These are phyloP conservation scores for Candolleomyces eurysporus DNA, from an alignment of 768 basidiomycete genomes.

Conservation along the genomic window DNA sequence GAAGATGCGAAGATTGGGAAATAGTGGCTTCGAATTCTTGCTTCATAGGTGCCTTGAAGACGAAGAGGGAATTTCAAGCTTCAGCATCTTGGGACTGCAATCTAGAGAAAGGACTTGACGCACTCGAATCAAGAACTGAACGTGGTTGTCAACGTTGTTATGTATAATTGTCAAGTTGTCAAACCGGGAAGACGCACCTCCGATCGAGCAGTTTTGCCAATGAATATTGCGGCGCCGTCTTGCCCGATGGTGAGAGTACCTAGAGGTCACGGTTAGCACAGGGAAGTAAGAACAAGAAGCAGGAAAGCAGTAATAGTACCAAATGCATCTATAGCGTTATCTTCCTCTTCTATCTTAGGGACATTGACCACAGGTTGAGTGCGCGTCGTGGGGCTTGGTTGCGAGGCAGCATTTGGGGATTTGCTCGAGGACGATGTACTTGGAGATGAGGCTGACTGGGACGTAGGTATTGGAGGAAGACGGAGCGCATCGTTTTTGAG, in stretches of 20 bases:
- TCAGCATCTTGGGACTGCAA: no score
- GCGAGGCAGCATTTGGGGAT: constrained; percentile 15
- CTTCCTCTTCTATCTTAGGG: constrained; percentile 31
- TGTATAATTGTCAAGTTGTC: neutral
- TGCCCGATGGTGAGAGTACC: constrained; percentile 59
- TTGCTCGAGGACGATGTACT: constrained; percentile 25
- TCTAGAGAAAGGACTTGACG: constrained; percentile 6
- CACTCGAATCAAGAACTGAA: constrained; percentile 61
- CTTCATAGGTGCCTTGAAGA: constrained; percentile 24
- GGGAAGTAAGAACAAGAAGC: neutral
- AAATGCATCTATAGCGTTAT: constrained; percentile 39
- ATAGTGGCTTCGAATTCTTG: neutral
- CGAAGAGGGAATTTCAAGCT: neutral
- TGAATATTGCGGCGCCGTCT: constrained; percentile 52
- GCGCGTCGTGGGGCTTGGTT: constrained; percentile 7
- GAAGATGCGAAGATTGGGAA: neutral
- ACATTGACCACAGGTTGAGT: neutral
- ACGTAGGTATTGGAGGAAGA: constrained; percentile 7
- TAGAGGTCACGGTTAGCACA: constrained; percentile 19
- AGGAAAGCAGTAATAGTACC: constrained; percentile 18
- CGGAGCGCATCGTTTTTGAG: constrained; percentile 33
- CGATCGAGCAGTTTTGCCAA: constrained; percentile 64
- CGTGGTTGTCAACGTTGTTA: constrained; percentile 7
- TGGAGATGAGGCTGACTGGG: constrained; percentile 16
- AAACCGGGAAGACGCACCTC: constrained; percentile 45